phyloP scores from a whole-genome alignment of 306 rosid species.

The Hylodesmum podocarpum region DNA sequence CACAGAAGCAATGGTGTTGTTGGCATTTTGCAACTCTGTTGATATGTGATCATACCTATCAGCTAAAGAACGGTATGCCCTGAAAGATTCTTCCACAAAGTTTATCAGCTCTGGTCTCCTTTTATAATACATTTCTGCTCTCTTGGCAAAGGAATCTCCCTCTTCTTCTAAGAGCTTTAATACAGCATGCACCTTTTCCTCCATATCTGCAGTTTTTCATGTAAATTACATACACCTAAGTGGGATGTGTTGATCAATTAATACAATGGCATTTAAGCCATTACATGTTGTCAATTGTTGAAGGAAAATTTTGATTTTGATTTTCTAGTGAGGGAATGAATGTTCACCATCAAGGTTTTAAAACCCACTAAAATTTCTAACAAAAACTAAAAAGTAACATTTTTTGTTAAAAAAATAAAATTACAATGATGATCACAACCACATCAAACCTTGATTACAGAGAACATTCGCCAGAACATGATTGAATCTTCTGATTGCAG shows the following conservation, averaged over 20 bases:
- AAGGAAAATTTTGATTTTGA: not conserved
- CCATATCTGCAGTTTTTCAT: constrained; percentile 68
- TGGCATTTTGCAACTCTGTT: constrained; percentile 86
- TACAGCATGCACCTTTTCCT: constrained; percentile 67
- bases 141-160: constrained; percentile 87
- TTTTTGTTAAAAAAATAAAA: too few species aligned
- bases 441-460: not conserved
- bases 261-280: constrained; percentile 8
- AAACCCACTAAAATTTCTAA: too few species aligned
- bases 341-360: not conserved
- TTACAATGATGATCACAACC: too few species aligned
- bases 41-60: constrained; percentile 91
- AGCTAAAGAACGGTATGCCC: constrained; percentile 77
- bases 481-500: constrained; percentile 1
- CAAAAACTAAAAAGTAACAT: too few species aligned
- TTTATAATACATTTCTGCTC: constrained; percentile 92
- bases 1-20: constrained; percentile 77
- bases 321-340: not conserved
- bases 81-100: constrained; percentile 78
- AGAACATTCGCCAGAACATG: not conserved
- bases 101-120: constrained; percentile 77
- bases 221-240: not conserved
- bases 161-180: constrained; percentile 68
- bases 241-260: constrained; percentile 1
- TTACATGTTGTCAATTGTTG: not conserved